phyloP scores from a whole-genome alignment of 768 basidiomycete genomes.

The Sporobolomyces phaffii region DNA sequence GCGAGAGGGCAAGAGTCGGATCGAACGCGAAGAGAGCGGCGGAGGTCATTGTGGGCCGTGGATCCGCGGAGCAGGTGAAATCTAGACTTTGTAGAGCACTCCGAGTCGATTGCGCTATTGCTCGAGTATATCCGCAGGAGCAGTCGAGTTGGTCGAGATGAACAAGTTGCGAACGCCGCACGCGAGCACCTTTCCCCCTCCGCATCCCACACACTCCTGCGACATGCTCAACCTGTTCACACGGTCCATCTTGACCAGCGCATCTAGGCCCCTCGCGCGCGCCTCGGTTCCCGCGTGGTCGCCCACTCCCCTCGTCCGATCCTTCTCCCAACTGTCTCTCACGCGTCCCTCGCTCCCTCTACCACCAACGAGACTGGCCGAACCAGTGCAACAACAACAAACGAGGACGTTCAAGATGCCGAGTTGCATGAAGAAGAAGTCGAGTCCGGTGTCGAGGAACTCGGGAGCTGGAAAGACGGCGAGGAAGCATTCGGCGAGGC shows the following conservation, averaged over 20 bases:
- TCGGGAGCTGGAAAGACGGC: conserved; percentile 24
- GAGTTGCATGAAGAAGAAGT: conserved; percentile 10
- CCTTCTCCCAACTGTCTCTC: not conserved
- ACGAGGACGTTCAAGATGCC: conserved; percentile 29
- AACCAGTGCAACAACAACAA: not conserved
- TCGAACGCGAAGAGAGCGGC: not conserved
- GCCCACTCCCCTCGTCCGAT: not conserved
- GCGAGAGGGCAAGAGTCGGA: not conserved
- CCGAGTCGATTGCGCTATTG: not conserved
- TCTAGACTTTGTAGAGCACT: too few relatives aligned
- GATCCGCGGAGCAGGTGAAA: not conserved
- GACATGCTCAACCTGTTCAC: not conserved
- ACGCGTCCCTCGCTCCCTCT: not conserved
- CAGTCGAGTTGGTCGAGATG: not conserved
- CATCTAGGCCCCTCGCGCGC: not conserved
- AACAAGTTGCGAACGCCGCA: not conserved
- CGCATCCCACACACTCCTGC: not conserved
- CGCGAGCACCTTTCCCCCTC: not conserved
- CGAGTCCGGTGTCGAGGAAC: conserved; percentile 18
- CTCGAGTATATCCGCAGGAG: too few relatives aligned
- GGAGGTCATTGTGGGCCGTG: not conserved
- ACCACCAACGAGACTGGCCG: not conserved
- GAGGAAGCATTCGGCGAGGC: conserved; percentile 1
- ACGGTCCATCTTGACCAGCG: not conserved
- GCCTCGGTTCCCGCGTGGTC: not conserved